Percentiles rank a stretch among this genome's conserved stretches.
These are phyloP conservation scores for Baorangia bicolor DNA, from an alignment of 768 basidiomycete genomes.

Conservation along the genomic window DNA sequence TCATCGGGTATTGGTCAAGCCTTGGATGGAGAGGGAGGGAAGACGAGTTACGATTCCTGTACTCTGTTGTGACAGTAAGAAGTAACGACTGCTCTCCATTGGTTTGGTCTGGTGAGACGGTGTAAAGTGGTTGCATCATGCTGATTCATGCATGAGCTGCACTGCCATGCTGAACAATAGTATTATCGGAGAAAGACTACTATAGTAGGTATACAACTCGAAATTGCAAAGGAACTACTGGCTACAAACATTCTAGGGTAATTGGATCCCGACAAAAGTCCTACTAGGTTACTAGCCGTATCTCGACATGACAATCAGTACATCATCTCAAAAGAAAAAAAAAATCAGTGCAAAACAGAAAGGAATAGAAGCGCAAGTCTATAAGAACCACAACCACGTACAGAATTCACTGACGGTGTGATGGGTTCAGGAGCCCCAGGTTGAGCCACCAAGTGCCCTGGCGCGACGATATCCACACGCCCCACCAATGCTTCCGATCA, in stretches of 20 bases:
- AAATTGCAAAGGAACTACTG: conserved; percentile 2
- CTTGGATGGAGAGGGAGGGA: no score
- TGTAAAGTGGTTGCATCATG: background rate
- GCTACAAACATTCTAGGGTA: conserved; percentile 13
- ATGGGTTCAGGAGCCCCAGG: conserved; percentile 39
- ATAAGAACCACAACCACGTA: background rate
- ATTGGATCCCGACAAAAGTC: background rate
- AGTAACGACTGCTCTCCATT: no score
- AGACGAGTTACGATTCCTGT: no score
- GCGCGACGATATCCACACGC: conserved; percentile 31
- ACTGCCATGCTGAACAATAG: background rate
- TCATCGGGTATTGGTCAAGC: no score
- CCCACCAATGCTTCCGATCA: conserved; percentile 44
- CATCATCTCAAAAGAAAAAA: background rate
- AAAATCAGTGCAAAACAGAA: background rate
- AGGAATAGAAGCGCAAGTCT: no score
- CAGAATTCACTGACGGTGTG: conserved; percentile 15
- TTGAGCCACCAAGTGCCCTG: conserved; percentile 46
- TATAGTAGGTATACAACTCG: background rate
- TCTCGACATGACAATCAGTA: background rate
- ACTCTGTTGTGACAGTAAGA: background rate
- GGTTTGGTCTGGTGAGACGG: background rate
- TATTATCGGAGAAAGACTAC: background rate
- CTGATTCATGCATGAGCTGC: background rate
- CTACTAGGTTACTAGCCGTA: background rate